A percentile compares a stretch with the other conserved stretches of the same genome.
phyloP scores from a whole-genome alignment of 352 stramenopile genomes.

The Aphanomyces cochlioides region DNA sequence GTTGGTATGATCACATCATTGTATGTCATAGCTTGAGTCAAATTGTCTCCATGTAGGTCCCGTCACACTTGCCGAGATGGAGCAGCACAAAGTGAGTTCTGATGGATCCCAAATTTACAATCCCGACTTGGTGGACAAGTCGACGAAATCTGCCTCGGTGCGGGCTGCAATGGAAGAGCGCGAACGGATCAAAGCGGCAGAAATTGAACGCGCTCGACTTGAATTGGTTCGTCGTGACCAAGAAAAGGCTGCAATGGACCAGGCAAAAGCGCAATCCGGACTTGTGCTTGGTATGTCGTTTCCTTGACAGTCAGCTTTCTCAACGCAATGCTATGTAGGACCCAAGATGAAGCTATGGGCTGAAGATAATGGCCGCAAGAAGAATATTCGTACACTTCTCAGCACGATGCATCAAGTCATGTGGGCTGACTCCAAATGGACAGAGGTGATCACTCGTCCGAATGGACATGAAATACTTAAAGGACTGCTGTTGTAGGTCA shows the following conservation, averaged over 20 bases:
- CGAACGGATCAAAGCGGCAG: slow-evolving; percentile 61
- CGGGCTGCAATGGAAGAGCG: slow-evolving; percentile 81
- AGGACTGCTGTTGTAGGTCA: slow-evolving; percentile 39
- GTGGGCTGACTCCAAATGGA: slow-evolving; percentile 87
- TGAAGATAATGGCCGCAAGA: slow-evolving; percentile 81
- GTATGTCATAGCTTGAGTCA: background rate
- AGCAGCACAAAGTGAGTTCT: slow-evolving; percentile 54
- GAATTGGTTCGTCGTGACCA: slow-evolving; percentile 46
- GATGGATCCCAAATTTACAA: slow-evolving; percentile 86
- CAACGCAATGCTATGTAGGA: background rate
- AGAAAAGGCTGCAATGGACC: slow-evolving; percentile 44
- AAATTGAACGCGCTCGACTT: slow-evolving; percentile 70
- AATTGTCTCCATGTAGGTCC: slow-evolving; percentile 33
- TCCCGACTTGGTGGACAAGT: slow-evolving; percentile 76
- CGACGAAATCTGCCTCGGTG: slow-evolving; percentile 69
- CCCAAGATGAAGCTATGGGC: slow-evolving; percentile 78
- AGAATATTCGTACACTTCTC: slow-evolving; percentile 88
- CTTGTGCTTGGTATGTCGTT: slow-evolving; percentile 37
- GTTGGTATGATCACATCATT: slow-evolving; percentile 34
- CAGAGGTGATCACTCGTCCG: slow-evolving; percentile 33
- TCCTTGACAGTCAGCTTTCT: too few relatives aligned
- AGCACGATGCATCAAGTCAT: slow-evolving; percentile 90
- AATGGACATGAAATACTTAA: background rate
- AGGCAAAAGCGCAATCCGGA: slow-evolving; percentile 53
- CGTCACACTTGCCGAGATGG: slow-evolving; percentile 80